These are phyloP conservation scores for Pichia heedii DNA, from an alignment of 805 yeast species.

Conservation along the genomic window DNA sequence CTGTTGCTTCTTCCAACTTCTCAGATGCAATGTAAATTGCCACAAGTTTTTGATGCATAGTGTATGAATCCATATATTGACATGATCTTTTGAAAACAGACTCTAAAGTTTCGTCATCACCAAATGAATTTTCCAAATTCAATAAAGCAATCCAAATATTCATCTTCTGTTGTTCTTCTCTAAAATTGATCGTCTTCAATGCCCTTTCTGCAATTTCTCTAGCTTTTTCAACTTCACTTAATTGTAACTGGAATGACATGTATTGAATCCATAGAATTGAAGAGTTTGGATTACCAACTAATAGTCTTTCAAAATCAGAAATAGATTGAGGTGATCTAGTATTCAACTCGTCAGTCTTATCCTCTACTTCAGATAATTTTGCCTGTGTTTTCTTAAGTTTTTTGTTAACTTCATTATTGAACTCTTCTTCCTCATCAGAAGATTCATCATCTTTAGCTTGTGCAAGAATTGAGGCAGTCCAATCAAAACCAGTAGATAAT, in stretches of 20 bases:
- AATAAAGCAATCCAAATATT: slow-evolving; percentile 94
- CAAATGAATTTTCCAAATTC: slow-evolving; percentile 91
- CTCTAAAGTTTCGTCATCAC: slow-evolving; percentile 73
- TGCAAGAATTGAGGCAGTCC: slow-evolving; percentile 87
- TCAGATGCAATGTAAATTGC: slow-evolving; percentile 69
- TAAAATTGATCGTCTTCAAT: slow-evolving; percentile 74
- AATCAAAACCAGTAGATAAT: slow-evolving; percentile 83
- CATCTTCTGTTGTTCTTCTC: slow-evolving; percentile 88
- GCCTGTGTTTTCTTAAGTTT: slow-evolving; percentile 35
- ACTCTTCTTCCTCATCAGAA: slow-evolving; percentile 40
- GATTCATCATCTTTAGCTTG: slow-evolving; percentile 56
- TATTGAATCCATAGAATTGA: slow-evolving; percentile 95
- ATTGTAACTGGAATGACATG: slow-evolving; percentile 94
- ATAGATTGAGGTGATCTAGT: slow-evolving; percentile 87
- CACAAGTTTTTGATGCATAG: slow-evolving; percentile 72
- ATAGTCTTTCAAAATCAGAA: slow-evolving; percentile 82
- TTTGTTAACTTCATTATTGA: slow-evolving; percentile 30
- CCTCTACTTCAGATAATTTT: slow-evolving; percentile 43
- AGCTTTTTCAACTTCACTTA: slow-evolving; percentile 90
- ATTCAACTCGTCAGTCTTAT: slow-evolving; percentile 75
- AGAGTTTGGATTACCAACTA: slow-evolving; percentile 88
- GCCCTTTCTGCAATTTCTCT: slow-evolving; percentile 92
- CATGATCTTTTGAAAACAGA: slow-evolving; percentile 75
- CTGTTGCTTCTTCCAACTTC: slow-evolving; percentile 61
- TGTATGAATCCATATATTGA: slow-evolving; percentile 83